Evolutionary conservation across 768 basidiomycete genomes (phyloP).

Genomic region (Rhodotorula toruloides): DNA sequence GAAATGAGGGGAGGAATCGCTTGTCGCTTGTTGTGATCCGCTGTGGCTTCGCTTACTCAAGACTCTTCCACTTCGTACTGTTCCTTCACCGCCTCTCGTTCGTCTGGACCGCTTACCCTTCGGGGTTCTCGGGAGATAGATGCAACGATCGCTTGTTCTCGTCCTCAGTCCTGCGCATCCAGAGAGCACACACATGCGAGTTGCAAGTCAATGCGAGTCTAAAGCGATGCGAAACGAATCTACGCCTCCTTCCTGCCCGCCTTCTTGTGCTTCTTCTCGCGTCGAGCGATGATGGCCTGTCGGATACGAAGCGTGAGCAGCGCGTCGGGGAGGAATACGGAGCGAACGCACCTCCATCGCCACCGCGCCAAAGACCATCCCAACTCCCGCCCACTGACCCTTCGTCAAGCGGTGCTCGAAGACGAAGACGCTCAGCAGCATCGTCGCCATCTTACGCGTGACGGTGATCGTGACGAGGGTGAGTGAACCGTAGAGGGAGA

Average conservation of each 20-base stretch:
- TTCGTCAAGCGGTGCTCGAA: conserved; percentile 76
- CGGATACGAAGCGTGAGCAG: accelerated
- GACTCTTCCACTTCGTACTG: too few relatives aligned
- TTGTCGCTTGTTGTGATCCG: too few relatives aligned
- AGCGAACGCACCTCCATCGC: conserved; percentile 21
- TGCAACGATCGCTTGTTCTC: too few relatives aligned
- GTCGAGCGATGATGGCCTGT: conserved; percentile 18
- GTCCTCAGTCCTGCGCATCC: too few relatives aligned
- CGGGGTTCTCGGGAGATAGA: too few relatives aligned
- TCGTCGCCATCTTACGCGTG: conserved; percentile 94
- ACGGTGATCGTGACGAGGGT: conserved; percentile 84
- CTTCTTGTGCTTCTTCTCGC: conserved; percentile 15
- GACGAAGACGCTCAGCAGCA: conserved; percentile 87
- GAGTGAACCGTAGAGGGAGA: conserved; percentile 75
- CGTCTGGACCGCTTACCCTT: too few relatives aligned
- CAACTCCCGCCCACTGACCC: conserved; percentile 92
- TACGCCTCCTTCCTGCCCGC: conserved; percentile 9
- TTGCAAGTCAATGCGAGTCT: background rate
- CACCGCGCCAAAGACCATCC: conserved; percentile 77
- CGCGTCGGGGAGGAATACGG: background rate
- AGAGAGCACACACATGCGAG: background rate
- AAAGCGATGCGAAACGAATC: too few relatives aligned
- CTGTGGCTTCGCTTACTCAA: too few relatives aligned
- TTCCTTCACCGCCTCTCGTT: too few relatives aligned
- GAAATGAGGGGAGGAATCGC: too few relatives aligned